Base-by-base conservation (phyloP, 805 yeast species). In the Tetrapisispora phaffii region DNA sequence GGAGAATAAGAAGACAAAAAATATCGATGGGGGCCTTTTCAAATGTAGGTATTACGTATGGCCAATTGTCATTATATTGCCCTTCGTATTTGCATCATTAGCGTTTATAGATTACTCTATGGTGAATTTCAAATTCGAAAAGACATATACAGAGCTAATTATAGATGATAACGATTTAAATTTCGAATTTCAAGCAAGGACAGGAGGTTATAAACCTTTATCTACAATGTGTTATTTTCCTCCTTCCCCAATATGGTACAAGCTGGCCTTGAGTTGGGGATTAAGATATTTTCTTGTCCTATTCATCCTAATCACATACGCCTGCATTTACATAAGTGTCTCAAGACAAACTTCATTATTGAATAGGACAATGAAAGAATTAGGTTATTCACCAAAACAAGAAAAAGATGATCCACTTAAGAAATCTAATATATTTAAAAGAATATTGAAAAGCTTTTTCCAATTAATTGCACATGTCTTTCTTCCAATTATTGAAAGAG, bases 221-320 rank as follows among this genome's bases (percentile, higher is more conserved):
- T 76, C 81, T 35, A 76, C 80, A 49, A 84, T 87, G 88, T 82
- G 95, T 58, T 86, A 82, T 60, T 66, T 88, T 46, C 88, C 95
- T 0, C 76, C 77, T 36, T 50, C 65, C 1, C 94, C 94, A 0
- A 58, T 72, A 7, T 87, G 93, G 93, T 82, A 79, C 59, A 69
- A 86, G 46, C 58, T 82, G 34, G 87, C 70, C 1, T 65, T 88
- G 41, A 76, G 87, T 51, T 89, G 95, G 95, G 80, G 79, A 1
- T 88, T 94, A 12, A 71, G 96, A 41, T 87, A 79, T 58, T 63
- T 76, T 46, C 75, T 88, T 44, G 73, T 84, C 47, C 58, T 83
- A 9, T 56, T 73, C 22, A 84, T 89, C 50, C 55, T 85, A 31
- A 60, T 71, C 3, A 76, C 86, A 39, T 88, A 88, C 61, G 67